Evolutionary conservation across 1,139 yeast genomes (phyloP).

Genomic region (Saccharomyces hybrid): DNA sequence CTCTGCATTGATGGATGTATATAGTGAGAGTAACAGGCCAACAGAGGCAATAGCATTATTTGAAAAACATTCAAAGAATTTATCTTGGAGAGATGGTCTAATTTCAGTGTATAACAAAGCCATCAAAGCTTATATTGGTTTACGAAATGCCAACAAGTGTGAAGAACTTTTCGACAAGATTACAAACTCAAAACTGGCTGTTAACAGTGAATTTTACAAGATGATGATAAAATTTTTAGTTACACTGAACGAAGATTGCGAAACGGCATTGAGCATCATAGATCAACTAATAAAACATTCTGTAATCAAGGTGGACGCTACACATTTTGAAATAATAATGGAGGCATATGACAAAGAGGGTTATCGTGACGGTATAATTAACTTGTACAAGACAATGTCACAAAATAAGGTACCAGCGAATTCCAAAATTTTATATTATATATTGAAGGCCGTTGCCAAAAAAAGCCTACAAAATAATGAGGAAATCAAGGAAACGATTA

Average conservation of each 20-base stretch:
- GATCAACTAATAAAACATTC: constrained; percentile 15
- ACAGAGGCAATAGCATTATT: constrained; percentile 19
- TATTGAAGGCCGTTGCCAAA: constrained; percentile 40
- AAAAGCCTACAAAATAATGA: constrained; percentile 32
- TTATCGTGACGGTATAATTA: constrained; percentile 21
- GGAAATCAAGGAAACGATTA: constrained; percentile 26
- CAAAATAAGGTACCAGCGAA: constrained; percentile 32
- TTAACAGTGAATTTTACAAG: constrained; percentile 20
- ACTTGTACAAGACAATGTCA: constrained; percentile 39
- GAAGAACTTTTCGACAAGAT: constrained; percentile 16
- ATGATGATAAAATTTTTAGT: constrained; percentile 19
- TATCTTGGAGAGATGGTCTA: constrained; percentile 7
- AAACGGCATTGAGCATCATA: constrained; percentile 19
- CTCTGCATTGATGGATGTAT: constrained; percentile 26
- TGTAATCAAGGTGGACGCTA: constrained; percentile 20
- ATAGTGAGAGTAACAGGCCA: constrained; percentile 18
- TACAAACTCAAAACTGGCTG: constrained; percentile 7
- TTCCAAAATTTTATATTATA: constrained; percentile 36
- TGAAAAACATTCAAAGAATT: constrained; percentile 10
- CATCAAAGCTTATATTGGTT: constrained; percentile 16
- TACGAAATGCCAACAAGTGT: constrained; percentile 13
- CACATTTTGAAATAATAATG: constrained; percentile 32
- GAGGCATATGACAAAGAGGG: constrained; percentile 19
- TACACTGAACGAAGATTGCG: constrained; percentile 14
- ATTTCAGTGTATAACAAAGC: constrained; percentile 22